Conservation (phyloP, 305 asterid genomes). For the Ilex paraguariensis region DNA sequence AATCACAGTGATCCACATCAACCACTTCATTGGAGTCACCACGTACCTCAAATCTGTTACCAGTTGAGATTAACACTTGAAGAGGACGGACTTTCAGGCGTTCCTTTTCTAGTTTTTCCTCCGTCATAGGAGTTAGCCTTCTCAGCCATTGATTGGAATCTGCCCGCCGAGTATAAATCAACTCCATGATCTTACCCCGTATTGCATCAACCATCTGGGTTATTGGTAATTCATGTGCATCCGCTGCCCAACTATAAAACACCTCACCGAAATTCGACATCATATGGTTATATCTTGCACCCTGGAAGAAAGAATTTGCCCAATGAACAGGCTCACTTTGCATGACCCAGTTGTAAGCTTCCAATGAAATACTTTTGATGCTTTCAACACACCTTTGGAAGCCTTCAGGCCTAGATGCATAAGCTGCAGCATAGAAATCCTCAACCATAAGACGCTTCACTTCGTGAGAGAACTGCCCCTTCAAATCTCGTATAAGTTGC, state of each 20-base stretch:
- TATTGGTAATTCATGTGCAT: conserved; percentile 88
- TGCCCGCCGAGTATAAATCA: conserved; percentile 48
- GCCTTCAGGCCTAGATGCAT: conserved; percentile 62
- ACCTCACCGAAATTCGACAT: conserved; percentile 76
- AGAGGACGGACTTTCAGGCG: conserved; percentile 41
- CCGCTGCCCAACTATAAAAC: conserved; percentile 84
- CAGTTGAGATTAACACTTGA: conserved; percentile 36
- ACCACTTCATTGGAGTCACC: conserved; percentile 72
- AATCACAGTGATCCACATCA: conserved; percentile 57
- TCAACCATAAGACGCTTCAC: conserved; percentile 79
- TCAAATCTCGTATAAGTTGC: conserved; percentile 74
- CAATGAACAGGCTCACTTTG: conserved; percentile 88
- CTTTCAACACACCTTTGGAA: conserved; percentile 69
- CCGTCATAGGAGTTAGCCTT: conserved; percentile 75
- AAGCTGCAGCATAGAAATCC: conserved; percentile 67
- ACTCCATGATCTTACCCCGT: conserved; percentile 67
- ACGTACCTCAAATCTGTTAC: conserved; percentile 62
- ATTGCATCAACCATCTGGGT: conserved; percentile 89
- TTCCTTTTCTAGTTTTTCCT: conserved; percentile 71
- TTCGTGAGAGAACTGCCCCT: conserved; percentile 78
- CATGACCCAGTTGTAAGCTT: conserved; percentile 85
- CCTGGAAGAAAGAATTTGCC: conserved; percentile 82
- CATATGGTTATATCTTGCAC: conserved; percentile 80
- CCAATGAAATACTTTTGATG: conserved; percentile 66
- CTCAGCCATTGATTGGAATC: conserved; percentile 66